Evolutionary conservation across 2,329 filamentous ascomycete genomes (phyloP).

Genomic region (Diaporthe sp.): DNA sequence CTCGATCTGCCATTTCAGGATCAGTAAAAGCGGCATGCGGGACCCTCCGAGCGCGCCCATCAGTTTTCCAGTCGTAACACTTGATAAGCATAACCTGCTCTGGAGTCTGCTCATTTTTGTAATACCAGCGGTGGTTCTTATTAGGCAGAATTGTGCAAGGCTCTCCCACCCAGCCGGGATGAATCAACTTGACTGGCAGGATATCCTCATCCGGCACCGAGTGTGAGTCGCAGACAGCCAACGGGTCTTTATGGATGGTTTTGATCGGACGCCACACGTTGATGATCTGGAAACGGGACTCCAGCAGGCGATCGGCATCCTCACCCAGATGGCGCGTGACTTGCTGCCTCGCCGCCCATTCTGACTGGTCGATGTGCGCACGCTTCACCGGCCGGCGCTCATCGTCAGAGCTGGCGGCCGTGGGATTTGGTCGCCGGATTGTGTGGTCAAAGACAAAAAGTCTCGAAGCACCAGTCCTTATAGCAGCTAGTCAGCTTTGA

Average conservation of each 20-base stretch:
- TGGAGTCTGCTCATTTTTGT: conserved; percentile 61
- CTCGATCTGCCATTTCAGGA: not conserved
- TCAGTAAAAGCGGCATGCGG: conserved; percentile 29
- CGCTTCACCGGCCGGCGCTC: conserved; percentile 59
- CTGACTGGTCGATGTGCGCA: conserved; percentile 71
- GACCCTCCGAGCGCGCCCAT: conserved; percentile 21
- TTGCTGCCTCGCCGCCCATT: conserved; percentile 55
- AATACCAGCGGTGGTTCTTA: conserved; percentile 61
- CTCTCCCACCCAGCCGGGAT: conserved; percentile 63
- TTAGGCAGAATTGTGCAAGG: conserved; percentile 48
- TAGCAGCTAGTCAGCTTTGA: not conserved
- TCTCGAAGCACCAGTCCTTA: not conserved
- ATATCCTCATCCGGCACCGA: conserved; percentile 64
- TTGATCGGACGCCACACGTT: conserved; percentile 66
- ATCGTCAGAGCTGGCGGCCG: conserved; percentile 58
- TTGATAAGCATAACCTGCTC: conserved; percentile 64
- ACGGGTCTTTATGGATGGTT: conserved; percentile 64
- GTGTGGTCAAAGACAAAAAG: conserved; percentile 18
- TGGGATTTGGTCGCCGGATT: conserved; percentile 6
- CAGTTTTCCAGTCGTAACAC: conserved; percentile 56
- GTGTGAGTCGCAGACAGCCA: conserved; percentile 64
- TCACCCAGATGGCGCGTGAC: conserved; percentile 60
- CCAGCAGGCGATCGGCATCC: conserved; percentile 60
- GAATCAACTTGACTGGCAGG: conserved; percentile 61
- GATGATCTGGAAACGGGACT: conserved; percentile 52